Evolutionary conservation across 2,329 filamentous ascomycete genomes (phyloP), one percentile per base, ranked within the genome.

Genomic region (Aspergillus melleus): DNA sequence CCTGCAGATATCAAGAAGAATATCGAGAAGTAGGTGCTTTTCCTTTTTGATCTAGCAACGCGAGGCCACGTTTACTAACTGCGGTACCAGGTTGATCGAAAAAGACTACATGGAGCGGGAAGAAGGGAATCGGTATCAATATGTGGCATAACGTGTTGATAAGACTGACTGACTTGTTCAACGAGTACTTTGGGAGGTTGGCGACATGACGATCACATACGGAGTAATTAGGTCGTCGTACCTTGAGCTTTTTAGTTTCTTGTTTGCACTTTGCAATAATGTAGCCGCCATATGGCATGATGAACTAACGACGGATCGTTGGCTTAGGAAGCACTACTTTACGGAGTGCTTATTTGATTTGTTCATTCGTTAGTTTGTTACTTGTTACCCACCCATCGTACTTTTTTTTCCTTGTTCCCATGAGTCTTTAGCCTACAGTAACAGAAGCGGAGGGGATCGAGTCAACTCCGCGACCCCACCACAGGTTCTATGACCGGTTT

Each of bases 1-100:
- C 85, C 92, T 46, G 82, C 83, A 2, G 92, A 95, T 64, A 98
- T 99, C 66, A 99, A 99, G 86, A 89, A 90, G 80, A 96, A 98
- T 75, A 97, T 99, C 76, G 95, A 98, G 77, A 92, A 91, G 87
- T 93, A 77, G 71, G 89, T 83, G 30, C n/a, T 53, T n/a, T 26
- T 22, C 42, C 9, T 19, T n/a, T 39, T 54, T 53, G 36, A 29
- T 22, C 20, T 53, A 2, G n/a, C 12, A n/a, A 30, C 12, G 26
- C 36, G 36, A 42, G 14, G 14, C 14, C 14, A 16, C 29, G n/a
- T 16, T 29, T 29, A 47, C 57, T 59, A 29, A 56, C 32, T 42
- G 47, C 19, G 11, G 20, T 5, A 6, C 47, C 66, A 92, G 90
- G 73, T 81, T 96, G 65, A 94, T 96, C 55, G 92, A 96, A 72